A percentile compares a stretch with the other conserved stretches of the same genome.
Evolutionary conservation across 768 basidiomycete genomes (phyloP).

Genomic region (Lentinula aciculospora): DNA sequence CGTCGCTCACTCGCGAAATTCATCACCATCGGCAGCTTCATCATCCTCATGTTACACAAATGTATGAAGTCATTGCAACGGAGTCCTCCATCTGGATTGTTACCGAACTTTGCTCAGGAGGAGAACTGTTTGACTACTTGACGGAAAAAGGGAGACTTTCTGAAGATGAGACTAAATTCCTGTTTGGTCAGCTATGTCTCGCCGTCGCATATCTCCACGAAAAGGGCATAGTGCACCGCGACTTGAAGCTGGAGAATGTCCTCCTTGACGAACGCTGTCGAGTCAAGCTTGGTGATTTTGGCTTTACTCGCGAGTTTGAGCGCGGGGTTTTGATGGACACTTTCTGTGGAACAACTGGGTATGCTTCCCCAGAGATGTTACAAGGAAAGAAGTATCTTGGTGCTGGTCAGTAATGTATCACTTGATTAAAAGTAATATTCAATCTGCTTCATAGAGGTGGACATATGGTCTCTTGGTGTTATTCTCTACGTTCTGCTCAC

Average conservation of each 20-base stretch:
- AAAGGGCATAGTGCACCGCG: conserved; percentile 92
- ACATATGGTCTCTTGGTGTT: conserved; percentile 91
- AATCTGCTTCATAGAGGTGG: conserved; percentile 63
- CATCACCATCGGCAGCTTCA: conserved; percentile 97
- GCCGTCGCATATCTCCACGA: conserved; percentile 92
- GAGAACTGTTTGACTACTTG: conserved; percentile 97
- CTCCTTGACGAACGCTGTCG: conserved; percentile 85
- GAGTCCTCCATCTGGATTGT: conserved; percentile 96
- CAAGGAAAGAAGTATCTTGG: conserved; percentile 86
- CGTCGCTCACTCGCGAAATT: conserved; percentile 91
- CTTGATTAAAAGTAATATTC: neutral
- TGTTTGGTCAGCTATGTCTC: conserved; percentile 96
- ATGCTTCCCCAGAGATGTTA: conserved; percentile 92
- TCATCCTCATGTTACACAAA: conserved; percentile 91
- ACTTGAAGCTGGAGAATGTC: conserved; percentile 95
- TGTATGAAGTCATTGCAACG: conserved; percentile 97
- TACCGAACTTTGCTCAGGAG: conserved; percentile 93
- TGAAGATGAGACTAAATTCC: conserved; percentile 75
- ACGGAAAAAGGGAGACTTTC: conserved; percentile 87
- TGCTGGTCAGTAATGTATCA: conserved; percentile 49
- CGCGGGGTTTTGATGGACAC: conserved; percentile 78
- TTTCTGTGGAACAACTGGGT: conserved; percentile 91
- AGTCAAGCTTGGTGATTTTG: conserved; percentile 92
- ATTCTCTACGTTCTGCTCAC: conserved; percentile 88
- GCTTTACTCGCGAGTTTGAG: conserved; percentile 91